Base-by-base conservation (phyloP, 106 monocot genomes). In the Dactylorhiza incarnata region DNA sequence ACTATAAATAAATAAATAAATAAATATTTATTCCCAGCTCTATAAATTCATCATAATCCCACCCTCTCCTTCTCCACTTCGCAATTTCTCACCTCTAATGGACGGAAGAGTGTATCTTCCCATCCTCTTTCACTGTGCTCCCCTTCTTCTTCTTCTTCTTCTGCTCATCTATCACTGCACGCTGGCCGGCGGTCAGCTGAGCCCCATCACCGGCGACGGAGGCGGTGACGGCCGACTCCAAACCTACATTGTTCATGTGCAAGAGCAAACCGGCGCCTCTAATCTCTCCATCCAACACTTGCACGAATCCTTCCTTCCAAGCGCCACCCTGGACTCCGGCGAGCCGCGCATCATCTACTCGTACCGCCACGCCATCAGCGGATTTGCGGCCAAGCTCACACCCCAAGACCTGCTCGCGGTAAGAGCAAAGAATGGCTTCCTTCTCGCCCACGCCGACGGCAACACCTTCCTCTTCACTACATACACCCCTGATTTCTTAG, bases 351-450 rank as follows among this genome's bases (percentile, higher is more conserved):
- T 86, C 29, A 22, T 86, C 44, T 77, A 74, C 67, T 86, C 82
- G 0, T 86, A 82, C 22, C 25, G 26, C 7, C 25, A 73, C 16
- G 79, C 46, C 47, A 53, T 82, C n/a, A 73, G 72, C 22, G 79
- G 82, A 1, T 86, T 86, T 49, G 79, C 79, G 0, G 86, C 79
- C 9, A 44, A 72, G 46, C 79, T 86, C n/a, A 77, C 86, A 0
- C 37, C 10, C 6, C 49, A 79, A 8, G 79, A 86, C 24, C 62
- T 86, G 44, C 19, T 20, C 5, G 5, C 13, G 6, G 61, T 86
- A 68, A 23, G 52, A 17, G 11, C 12, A 11, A 80, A 15, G 73
- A 71, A 73, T 0, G 86, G 86, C 19, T 82, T 82, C 82, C 9
- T 82, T 5, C 53, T 58, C 5, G 79, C 79, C 37, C 9, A 77